phyloP scores from a whole-genome alignment of 139 green algal species.

The Tetraselmis chui region DNA sequence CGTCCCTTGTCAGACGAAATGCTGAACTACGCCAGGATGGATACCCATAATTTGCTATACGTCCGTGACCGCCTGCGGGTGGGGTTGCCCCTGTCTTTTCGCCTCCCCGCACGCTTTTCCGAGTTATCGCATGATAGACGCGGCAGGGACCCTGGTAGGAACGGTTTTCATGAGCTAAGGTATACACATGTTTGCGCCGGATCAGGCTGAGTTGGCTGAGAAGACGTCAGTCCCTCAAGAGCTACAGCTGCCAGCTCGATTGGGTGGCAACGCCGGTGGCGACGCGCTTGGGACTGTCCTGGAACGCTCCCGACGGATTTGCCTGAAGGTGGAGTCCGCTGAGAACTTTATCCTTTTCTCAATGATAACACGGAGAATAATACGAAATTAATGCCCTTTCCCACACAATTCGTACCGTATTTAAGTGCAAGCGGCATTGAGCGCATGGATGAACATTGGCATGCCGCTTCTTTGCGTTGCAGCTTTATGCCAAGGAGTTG shows the following conservation, averaged over 20 bases:
- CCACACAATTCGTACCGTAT: no score
- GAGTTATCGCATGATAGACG: not conserved
- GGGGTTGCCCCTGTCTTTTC: not conserved
- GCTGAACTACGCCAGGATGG: slow-evolving; percentile 76
- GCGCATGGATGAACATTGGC: no score
- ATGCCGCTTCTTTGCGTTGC: no score
- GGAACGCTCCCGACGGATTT: slow-evolving; percentile 67
- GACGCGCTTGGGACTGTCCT: slow-evolving; percentile 53
- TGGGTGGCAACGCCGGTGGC: not conserved
- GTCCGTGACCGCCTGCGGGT: slow-evolving; percentile 70
- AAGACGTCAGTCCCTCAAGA: slow-evolving; percentile 4
- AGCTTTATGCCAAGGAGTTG: slow-evolving; percentile 66
- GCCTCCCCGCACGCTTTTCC: not conserved
- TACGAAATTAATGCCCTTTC: no score
- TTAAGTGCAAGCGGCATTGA: no score
- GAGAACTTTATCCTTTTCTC: no score
- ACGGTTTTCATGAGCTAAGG: not conserved
- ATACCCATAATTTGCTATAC: slow-evolving; percentile 94
- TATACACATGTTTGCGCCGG: no score
- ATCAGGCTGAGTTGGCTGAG: slow-evolving; percentile 19
- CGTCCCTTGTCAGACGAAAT: slow-evolving; percentile 70
- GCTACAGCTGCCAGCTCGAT: not conserved
- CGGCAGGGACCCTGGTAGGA: not conserved
- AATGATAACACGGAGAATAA: no score
- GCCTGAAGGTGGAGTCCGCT: slow-evolving; percentile 17